Evolutionary conservation across 768 basidiomycete species (phyloP).

Genomic region (Leucosporidium creatinivorum): DNA sequence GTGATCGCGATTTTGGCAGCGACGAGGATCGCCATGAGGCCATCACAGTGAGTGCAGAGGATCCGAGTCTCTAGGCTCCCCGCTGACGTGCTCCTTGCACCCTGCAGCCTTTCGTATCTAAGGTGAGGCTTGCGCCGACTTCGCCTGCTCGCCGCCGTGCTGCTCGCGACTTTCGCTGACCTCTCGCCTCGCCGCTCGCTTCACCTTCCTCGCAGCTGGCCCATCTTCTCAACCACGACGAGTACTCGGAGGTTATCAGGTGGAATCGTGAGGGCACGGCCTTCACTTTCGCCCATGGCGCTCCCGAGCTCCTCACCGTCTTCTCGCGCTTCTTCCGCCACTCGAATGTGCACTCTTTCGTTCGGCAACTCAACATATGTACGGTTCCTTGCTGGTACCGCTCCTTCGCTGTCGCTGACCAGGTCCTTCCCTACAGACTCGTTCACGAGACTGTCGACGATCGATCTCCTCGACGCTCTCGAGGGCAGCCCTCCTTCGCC

Average conservation of each 20-base stretch:
- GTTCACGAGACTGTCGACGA: background rate
- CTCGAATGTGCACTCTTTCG: constrained; percentile 15
- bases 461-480: background rate
- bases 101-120: constrained; percentile 19
- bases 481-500: background rate
- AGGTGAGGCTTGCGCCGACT: background rate
- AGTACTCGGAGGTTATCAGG: constrained; percentile 3
- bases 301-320: background rate
- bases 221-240: constrained; percentile 1
- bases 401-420: background rate
- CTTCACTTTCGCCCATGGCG: constrained; percentile 15
- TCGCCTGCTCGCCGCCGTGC: background rate
- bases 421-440: background rate
- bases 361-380: constrained; percentile 20
- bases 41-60: background rate
- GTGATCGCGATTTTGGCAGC: background rate
- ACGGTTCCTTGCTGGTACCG: background rate
- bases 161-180: background rate
- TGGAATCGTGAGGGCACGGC: constrained; percentile 19
- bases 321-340: constrained; percentile 22
- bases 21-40: background rate
- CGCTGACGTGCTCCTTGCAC: background rate
- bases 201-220: constrained; percentile 15
- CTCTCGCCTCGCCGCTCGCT: background rate
- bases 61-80: background rate